Base-by-base conservation (phyloP, 768 basidiomycete species). In the Macrolepiota albuminosa region DNA sequence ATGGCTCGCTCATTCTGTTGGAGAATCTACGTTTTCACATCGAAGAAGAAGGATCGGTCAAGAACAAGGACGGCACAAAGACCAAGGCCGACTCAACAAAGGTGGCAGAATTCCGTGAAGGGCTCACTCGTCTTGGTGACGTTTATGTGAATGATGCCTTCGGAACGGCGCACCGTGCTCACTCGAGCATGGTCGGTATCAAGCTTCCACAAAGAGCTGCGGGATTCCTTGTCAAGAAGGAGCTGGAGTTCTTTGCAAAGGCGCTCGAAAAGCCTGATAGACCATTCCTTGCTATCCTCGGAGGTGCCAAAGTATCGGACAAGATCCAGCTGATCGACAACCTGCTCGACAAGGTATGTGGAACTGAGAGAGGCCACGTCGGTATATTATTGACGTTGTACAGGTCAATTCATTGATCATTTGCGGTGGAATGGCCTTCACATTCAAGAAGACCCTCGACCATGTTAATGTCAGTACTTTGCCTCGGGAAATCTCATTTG, bases 131-230 rank as follows among this genome's bases (percentile, higher is more conserved):
- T 58, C 88, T 99, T 65, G 95, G 95, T 55, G 95, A 98, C 69
- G 89, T 99, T 64, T 98, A 98, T 73, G 81, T 99, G 73, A 99
- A 99, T 78, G 96, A 99, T 72, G 96, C 96, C 29, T 99, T 99
- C 71, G 96, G 96, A 52, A 99, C 96, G 48, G 96, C 95, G 54
- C 96, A 99, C 75, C 93, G 96, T 66, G 95, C 94, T 9, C 96
- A 99, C 74, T 98, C 96, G 0, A 95, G 92, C 68, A 98, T 99
- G 95, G 96, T 99, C 66, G 96, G 96, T 67, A 82, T 99, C 67
- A 86, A 96, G 71, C 83, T 98, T 18, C 87, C 89, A 7, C 89
- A 96, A 74, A 84, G 94, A 66, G 96, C 96, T 1, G 87, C 96
- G 36, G 96, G 96, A 29, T 95, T 97, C 81, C 83, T 99, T 62